Base-by-base conservation (phyloP, 2,329 filamentous ascomycete genomes). In the Pseudopyrenochaeta lycopersici region DNA sequence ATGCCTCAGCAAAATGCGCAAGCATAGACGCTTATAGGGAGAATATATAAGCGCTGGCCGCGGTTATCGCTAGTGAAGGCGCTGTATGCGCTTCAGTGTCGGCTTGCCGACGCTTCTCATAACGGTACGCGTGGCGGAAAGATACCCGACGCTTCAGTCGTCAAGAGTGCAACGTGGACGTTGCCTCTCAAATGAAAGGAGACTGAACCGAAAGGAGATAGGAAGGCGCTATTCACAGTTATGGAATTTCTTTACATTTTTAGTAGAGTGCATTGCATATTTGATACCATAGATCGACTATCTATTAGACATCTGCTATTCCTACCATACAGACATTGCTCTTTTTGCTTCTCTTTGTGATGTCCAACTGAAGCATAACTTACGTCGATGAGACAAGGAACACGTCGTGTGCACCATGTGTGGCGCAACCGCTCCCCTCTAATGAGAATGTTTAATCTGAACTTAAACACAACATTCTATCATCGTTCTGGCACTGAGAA, bases 81-180 rank as follows among this genome's bases (percentile, higher is more conserved):
- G 50, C 48, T 54, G 50, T 41, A 56, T 56, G 56, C 57, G 54
- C 49, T 54, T 33, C 45, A 39, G 53, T 40, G 48, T 64, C 54
- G 57, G 52, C 49, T 39, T 58, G 54, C 49, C 53, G 57, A 63
- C 49, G 45, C 30, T 48, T 52, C 33, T 38, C 27, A 49, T 45
- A 48, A 46, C 27, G 41, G 42, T 47, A 42, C 49, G 49, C 47
- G 54, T 30, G 17, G 47, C 46, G 51, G 50, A 61, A 61, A 58
- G 57, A 68, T 68, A 68, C 65, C 65, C 65, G 65, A 66, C 63
- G 62, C 60, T 54, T 27, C 41, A 54, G 63, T 53, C 65, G 62
- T 60, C 58, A 60, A 52, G 45, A 46, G 38, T n/a, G 33, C 35
- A 38, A 38, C 17, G 17, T 20, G 10, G 35, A 38, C 20, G 35